These are phyloP conservation scores for Simmondsia chinensis DNA, from an alignment of 148 eudicot genomes.

Conservation along the genomic window DNA sequence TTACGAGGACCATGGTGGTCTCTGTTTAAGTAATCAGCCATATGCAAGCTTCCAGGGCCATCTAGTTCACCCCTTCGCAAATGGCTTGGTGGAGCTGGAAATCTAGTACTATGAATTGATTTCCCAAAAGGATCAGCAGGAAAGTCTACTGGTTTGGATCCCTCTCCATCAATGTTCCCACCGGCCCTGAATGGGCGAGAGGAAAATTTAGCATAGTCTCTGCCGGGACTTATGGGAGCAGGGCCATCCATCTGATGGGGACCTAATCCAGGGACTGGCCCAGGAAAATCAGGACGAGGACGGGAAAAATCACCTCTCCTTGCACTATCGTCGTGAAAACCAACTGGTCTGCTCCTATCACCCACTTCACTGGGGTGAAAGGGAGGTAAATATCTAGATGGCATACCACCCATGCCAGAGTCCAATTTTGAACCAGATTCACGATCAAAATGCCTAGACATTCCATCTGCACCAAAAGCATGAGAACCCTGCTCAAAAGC, in stretches of 20 bases:
- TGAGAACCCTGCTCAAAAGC: slow-evolving; percentile 28
- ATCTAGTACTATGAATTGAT: slow-evolving; percentile 38
- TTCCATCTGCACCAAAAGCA: slow-evolving; percentile 29
- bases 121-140: slow-evolving; percentile 39
- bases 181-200: slow-evolving; percentile 38
- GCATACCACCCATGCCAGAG: slow-evolving; percentile 27
- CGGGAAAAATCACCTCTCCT: slow-evolving; percentile 27
- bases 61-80: slow-evolving; percentile 51
- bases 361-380: slow-evolving; percentile 31
- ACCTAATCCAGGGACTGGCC: slow-evolving; percentile 43
- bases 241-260: slow-evolving; percentile 41
- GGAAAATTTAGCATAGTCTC: slow-evolving; percentile 42
- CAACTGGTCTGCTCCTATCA: slow-evolving; percentile 20
- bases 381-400: slow-evolving; percentile 40
- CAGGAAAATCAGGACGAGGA: slow-evolving; percentile 33
- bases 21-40: slow-evolving; percentile 21
- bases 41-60: slow-evolving; percentile 23
- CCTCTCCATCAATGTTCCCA: slow-evolving; percentile 40
- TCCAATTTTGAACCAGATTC: slow-evolving; percentile 33
- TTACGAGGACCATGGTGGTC: slow-evolving; percentile 29
- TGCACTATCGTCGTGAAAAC: slow-evolving; percentile 29
- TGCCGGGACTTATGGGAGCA: slow-evolving; percentile 59
- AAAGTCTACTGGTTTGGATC: slow-evolving; percentile 28
- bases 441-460: slow-evolving; percentile 20
- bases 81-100: slow-evolving; percentile 37